A percentile compares a stretch with the other conserved stretches of the same genome.
Evolutionary conservation across 306 rosid species (phyloP).

Genomic region (Cercis canadensis): DNA sequence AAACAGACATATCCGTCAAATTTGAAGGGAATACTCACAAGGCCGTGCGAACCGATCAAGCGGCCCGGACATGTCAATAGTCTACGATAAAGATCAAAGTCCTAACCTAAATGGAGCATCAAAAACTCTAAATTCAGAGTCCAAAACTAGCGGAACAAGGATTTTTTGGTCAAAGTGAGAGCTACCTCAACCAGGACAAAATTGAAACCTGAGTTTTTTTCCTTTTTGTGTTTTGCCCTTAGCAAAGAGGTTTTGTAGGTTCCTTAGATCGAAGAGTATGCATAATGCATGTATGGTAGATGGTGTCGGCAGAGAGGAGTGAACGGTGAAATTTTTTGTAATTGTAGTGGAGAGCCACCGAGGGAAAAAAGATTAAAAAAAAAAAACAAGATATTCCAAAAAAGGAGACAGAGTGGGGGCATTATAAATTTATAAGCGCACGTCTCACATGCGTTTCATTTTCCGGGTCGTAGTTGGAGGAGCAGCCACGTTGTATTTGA

Average conservation of each 20-base stretch:
- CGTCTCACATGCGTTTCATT: neutral
- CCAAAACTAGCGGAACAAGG: neutral
- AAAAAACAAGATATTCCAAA: no score
- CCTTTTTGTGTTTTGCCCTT: no score
- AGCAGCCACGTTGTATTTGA: slow-evolving; percentile 41
- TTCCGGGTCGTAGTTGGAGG: neutral
- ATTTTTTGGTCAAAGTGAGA: neutral
- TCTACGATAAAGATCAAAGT: slow-evolving; percentile 10
- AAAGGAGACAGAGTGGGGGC: no score
- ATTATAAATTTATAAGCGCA: no score
- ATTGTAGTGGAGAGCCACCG: no score
- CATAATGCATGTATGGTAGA: no score
- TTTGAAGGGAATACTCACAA: slow-evolving; percentile 57
- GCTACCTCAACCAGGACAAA: neutral
- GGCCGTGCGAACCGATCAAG: slow-evolving; percentile 88
- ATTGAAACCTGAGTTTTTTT: neutral
- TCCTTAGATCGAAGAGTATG: no score
- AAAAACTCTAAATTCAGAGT: slow-evolving; percentile 1
- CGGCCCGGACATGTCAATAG: slow-evolving; percentile 72
- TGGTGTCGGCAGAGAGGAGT: no score
- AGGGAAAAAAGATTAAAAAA: no score
- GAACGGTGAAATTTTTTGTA: no score
- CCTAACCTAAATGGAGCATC: slow-evolving; percentile 32
- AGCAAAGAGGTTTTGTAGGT: no score
- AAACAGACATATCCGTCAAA: neutral